Conservation (phyloP, 345 rosid genomes). For the Bruguiera gymnorhiza region DNA sequence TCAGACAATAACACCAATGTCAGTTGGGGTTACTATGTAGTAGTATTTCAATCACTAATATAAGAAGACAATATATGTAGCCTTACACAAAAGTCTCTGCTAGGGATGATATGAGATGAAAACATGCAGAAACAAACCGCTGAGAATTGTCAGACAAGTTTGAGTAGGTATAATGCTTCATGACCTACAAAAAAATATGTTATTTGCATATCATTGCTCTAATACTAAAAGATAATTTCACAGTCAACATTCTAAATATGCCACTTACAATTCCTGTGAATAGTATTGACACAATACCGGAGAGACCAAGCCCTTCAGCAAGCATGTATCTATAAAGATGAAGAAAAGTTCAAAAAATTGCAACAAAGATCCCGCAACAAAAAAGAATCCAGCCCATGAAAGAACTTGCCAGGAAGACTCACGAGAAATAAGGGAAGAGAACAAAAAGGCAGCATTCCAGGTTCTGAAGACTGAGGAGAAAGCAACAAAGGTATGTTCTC, state of each 20-base stretch:
- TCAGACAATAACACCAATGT: conserved; percentile 19
- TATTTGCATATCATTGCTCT: conserved; percentile 11
- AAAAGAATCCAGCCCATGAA: conserved; percentile 7
- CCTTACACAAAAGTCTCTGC: conserved; percentile 95
- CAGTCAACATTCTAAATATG: neutral
- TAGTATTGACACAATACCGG: conserved; percentile 95
- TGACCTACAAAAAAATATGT: conserved; percentile 46
- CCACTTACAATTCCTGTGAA: conserved; percentile 93
- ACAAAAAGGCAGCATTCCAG: conserved; percentile 98
- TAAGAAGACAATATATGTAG: conserved; percentile 14
- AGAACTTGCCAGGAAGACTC: conserved; percentile 28
- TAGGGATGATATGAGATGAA: conserved; percentile 90
- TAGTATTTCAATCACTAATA: conserved; percentile 14
- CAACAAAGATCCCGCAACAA: neutral
- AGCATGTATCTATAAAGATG: conserved; percentile 79
- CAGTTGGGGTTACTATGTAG: conserved; percentile 2
- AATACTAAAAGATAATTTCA: conserved; percentile 2
- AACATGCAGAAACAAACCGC: conserved; percentile 85
- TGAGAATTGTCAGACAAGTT: conserved; percentile 94
- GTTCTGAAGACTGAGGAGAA: conserved; percentile 78
- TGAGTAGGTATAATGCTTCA: conserved; percentile 93
- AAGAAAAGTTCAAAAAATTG: conserved; percentile 10
- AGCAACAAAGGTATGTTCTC: conserved; percentile 7
- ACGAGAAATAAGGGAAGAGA: conserved; percentile 96
- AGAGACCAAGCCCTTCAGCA: conserved; percentile 98